Conservation (phyloP, 495 filamentous ascomycete genomes). For the Geopyxis carbonaria region DNA sequence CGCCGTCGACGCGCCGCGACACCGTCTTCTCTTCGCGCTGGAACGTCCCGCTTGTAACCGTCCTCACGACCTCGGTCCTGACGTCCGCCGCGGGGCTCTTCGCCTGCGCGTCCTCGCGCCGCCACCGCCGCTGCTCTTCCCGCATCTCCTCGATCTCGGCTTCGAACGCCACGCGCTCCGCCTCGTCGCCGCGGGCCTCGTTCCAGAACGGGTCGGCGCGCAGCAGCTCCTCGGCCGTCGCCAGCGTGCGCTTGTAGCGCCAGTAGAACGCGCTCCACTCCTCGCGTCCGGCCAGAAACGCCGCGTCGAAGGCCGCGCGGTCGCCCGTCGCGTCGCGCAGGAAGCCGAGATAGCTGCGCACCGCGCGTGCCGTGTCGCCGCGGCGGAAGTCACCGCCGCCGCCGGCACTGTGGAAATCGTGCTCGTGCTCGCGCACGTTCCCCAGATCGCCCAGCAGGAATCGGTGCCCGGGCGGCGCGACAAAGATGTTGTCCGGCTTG, state of each 20-base stretch:
- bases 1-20: constrained; percentile 3
- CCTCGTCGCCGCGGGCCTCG: background rate
- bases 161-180: constrained; percentile 1
- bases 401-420: constrained; percentile 9
- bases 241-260: background rate
- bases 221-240: constrained; percentile 1
- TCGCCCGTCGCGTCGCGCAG: constrained; percentile 2
- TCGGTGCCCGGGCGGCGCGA: constrained; percentile 2
- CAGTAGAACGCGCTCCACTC: constrained; percentile 6
- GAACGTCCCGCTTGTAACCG: background rate
- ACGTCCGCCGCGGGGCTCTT: background rate
- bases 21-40: background rate
- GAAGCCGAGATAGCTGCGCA: constrained; percentile 7
- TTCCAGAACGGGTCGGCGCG: background rate
- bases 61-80: background rate
- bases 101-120: background rate
- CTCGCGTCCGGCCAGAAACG: background rate
- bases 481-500: constrained; percentile 23
- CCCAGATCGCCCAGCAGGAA: constrained; percentile 23
- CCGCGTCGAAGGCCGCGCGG: constrained; percentile 1
- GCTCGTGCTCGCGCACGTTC: constrained; percentile 17
- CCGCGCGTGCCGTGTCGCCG: constrained; percentile 1
- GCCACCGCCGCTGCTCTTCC: constrained; percentile 1
- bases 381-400: background rate
- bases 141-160: constrained; percentile 1